Base-by-base conservation (phyloP, 768 basidiomycete species). In the Rhodotorula graminis region DNA sequence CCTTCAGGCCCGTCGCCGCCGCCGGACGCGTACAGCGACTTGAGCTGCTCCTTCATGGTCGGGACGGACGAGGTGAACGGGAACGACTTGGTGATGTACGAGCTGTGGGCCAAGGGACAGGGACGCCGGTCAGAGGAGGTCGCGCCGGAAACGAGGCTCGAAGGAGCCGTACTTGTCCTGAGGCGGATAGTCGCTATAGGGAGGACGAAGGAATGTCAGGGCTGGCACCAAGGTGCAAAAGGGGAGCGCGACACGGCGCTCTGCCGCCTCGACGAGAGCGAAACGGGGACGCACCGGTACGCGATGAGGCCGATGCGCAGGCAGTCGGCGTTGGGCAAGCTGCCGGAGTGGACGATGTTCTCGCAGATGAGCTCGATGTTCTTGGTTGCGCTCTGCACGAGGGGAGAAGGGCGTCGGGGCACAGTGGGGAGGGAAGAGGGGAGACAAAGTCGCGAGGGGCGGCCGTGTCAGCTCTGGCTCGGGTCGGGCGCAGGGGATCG, bases 351-450 rank as follows among this genome's bases (percentile, higher is more conserved):
- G 82, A 91, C 91, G 75, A 98, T 98, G 82, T 91, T 89, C 60
- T 89, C 90, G 80, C 91, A 94, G 79, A 98, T 98, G 80, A 90
- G 87, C 79, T 93, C 90, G 82, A 98, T 95, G 82, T 98, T 97
- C 84, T 90, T 92, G 18, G 93, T 94, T 29, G 93, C 93, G 64
- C 60, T 67, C 64, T 55, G 44, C 15, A 21, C 16, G 27, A 52
- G 49, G n/a, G n/a, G 50, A 33, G 5, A 9, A 37, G 37, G 40
- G 46, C 18, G 44, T 16, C 15, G 18, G 58, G 44, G 3, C 0
- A 5, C 25, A 21, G 19, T 46, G 29, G 46, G 31, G n/a, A n/a
- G n/a, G 5, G 33, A 46, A 25, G 40, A 9, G 18, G n/a, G 16
- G 18, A 47, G 3, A 14, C 6, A 40, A 40, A 46, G 65, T 4